Conservation (phyloP, 2,329 filamentous ascomycete genomes). For the Amauroascus verrucosus region DNA sequence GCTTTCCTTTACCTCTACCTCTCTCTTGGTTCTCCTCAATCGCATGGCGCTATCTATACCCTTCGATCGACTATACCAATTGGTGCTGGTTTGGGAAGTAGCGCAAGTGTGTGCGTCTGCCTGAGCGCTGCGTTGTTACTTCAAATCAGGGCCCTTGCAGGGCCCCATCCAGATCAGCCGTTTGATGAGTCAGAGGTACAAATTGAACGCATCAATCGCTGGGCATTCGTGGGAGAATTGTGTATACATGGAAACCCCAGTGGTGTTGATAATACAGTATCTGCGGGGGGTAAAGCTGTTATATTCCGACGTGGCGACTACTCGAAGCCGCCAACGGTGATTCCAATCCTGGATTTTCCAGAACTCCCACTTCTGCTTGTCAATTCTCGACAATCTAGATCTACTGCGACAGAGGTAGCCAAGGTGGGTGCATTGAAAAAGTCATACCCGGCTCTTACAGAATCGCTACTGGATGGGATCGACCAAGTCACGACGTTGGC, state of each 20-base stretch:
- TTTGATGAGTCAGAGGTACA: conserved; percentile 77
- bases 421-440: conserved; percentile 69
- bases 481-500: conserved; percentile 53
- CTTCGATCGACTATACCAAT: conserved; percentile 81
- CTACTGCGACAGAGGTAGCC: conserved; percentile 71
- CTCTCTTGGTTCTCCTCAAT: conserved; percentile 63
- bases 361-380: conserved; percentile 83
- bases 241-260: conserved; percentile 96
- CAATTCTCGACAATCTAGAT: conserved; percentile 79
- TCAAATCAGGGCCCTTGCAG: conserved; percentile 77
- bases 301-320: conserved; percentile 77
- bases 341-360: conserved; percentile 74
- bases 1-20: conserved; percentile 81
- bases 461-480: conserved; percentile 73
- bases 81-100: conserved; percentile 75
- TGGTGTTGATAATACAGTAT: conserved; percentile 92
- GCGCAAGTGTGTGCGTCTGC: conserved; percentile 75
- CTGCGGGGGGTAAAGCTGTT: conserved; percentile 87
- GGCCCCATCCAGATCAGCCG: conserved; percentile 86
- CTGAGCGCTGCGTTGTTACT: conserved; percentile 64
- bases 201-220: conserved; percentile 89
- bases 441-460: conserved; percentile 64
- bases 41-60: conserved; percentile 68
- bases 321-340: conserved; percentile 63
- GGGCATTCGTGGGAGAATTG: conserved; percentile 95